These are phyloP conservation scores for Lipomyces sp. DNA, from an alignment of 805 yeast species.

Conservation along the genomic window DNA sequence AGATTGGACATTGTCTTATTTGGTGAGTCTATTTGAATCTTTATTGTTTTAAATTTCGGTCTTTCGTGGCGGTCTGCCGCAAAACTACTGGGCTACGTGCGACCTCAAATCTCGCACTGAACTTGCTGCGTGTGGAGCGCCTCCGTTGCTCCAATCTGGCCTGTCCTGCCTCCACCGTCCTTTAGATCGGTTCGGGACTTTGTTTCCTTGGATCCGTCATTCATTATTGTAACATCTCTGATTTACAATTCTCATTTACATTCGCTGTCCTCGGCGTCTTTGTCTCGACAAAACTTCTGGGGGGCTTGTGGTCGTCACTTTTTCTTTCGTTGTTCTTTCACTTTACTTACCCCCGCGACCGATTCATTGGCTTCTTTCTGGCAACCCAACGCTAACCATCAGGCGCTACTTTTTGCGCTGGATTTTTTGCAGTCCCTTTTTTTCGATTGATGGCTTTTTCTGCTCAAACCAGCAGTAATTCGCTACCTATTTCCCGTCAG, in stretches of 20 bases:
- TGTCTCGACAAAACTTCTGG: neutral
- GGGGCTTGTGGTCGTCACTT: constrained; percentile 4
- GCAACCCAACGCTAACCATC: neutral
- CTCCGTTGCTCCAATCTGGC: neutral
- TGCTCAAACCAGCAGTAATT: constrained; percentile 18
- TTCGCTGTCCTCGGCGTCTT: neutral
- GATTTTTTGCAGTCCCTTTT: neutral
- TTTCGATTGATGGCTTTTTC: constrained; percentile 30
- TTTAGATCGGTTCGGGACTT: neutral
- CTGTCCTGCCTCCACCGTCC: neutral
- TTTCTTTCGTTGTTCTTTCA: constrained; percentile 6
- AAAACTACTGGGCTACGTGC: neutral
- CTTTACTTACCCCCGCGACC: constrained; percentile 3
- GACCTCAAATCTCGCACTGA: neutral
- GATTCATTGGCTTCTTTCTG: neutral
- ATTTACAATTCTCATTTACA: neutral
- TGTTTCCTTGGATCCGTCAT: neutral
- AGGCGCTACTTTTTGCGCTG: constrained; percentile 7
- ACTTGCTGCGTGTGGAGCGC: neutral
- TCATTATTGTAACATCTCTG: neutral
- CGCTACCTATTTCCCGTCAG: constrained; percentile 18
- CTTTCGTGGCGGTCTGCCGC: neutral
- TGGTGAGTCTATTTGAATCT: neutral
- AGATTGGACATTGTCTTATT: constrained; percentile 17
- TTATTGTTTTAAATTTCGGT: neutral